Conservation (phyloP, 2,329 filamentous ascomycete species). For the Cladosporium sp. region DNA sequence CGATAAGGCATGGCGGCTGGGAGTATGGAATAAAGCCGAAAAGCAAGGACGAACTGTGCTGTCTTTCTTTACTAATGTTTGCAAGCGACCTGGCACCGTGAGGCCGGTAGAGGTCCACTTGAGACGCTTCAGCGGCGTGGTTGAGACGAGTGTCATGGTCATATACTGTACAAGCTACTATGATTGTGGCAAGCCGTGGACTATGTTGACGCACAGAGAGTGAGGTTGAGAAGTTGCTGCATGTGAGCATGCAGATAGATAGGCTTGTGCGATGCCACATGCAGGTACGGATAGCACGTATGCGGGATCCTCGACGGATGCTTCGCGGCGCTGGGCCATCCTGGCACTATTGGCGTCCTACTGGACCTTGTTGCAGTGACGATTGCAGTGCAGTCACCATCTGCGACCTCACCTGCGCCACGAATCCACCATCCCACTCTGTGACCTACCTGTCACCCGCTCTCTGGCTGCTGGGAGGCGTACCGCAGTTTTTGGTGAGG, state of each 20-base stretch:
- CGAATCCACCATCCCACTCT: background rate
- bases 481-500: background rate
- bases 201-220: background rate
- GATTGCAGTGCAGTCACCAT: background rate
- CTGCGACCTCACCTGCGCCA: background rate
- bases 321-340: conserved; percentile 2
- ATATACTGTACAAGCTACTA: background rate
- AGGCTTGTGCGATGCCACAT: conserved; percentile 11
- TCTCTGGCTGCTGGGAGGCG: background rate
- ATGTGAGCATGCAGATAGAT: conserved; percentile 4
- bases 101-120: conserved; percentile 3
- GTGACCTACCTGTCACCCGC: background rate
- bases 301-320: background rate
- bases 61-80: background rate
- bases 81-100: conserved; percentile 1
- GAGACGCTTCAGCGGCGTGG: background rate
- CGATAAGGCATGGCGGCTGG: conserved; percentile 12
- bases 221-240: conserved; percentile 6
- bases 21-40: background rate
- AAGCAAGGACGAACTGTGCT: background rate
- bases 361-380: background rate
- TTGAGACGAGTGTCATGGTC: background rate
- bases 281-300: conserved; percentile 6
- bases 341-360: conserved; percentile 1
- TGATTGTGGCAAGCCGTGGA: background rate